These are phyloP conservation scores for Trypethelium eluteriae DNA, from an alignment of 495 filamentous ascomycete species.

Conservation along the genomic window DNA sequence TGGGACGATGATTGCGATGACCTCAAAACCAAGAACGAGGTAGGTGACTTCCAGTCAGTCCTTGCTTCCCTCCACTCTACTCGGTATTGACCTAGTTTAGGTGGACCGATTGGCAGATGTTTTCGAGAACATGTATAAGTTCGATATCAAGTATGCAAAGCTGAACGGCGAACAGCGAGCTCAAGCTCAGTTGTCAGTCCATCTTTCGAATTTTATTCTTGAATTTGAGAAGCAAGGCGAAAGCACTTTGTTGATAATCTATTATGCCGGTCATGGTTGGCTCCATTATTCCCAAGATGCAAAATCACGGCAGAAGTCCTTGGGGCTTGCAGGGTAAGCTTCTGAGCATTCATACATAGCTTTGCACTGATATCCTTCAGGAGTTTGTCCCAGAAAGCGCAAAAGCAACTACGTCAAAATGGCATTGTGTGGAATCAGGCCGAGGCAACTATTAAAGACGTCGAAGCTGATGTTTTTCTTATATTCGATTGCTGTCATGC, in stretches of 20 bases:
- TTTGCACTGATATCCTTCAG: background rate
- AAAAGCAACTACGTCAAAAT: background rate
- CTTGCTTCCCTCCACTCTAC: too few relatives aligned
- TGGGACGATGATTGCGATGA: background rate
- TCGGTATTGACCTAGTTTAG: background rate
- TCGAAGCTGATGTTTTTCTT: background rate
- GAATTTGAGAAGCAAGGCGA: background rate
- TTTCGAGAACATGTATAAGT: conserved; percentile 15
- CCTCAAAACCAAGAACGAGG: background rate
- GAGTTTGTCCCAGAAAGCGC: background rate
- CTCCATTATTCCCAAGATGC: background rate
- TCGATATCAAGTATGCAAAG: background rate
- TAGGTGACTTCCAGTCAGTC: background rate
- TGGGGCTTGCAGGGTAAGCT: background rate
- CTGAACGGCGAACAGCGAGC: background rate
- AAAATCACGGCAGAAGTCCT: background rate
- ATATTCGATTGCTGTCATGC: conserved; percentile 3
- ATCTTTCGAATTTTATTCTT: background rate
- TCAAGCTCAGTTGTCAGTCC: background rate
- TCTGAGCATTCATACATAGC: background rate
- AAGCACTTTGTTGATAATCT: background rate
- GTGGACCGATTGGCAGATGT: background rate
- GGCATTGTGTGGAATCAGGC: background rate
- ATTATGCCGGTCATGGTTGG: background rate
- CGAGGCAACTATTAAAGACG: background rate